Evolutionary conservation across 2,329 filamentous ascomycete genomes (phyloP), one percentile per base, ranked within the genome.

Genomic region (Chaetomiaceae sp.): DNA sequence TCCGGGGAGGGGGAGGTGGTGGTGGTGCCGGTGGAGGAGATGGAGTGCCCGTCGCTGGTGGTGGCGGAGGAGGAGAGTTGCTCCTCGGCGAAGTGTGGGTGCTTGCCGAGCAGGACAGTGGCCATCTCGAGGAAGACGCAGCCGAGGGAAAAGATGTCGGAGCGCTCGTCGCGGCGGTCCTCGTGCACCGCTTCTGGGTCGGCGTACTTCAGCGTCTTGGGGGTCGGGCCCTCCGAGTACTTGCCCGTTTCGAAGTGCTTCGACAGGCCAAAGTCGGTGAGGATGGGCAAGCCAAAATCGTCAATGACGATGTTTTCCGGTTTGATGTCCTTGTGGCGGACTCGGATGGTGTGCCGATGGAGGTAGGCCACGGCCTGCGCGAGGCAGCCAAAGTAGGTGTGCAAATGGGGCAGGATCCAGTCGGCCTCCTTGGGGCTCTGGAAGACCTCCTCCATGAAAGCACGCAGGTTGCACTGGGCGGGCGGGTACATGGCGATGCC

Each of bases 321-420:
- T 38, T 67, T 67, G 53, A 67, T 67, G 31, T 67, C 63, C 44
- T 64, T 65, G 51, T 67, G 65, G 0, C 64, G 56, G 27, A 66
- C 58, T 17, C 49, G 49, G 1, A 59, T 46, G 5, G 29, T 54
- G 6, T 55, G 53, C 9, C 52, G 47, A 45, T 64, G 63, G 5
- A 64, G 57, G 40, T 61, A 63, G 1, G 61, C 58, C 1, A 64
- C 63, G 2, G 63, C 63, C 25, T 64, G 63, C 8, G 59, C 47
- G 1, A 67, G 57, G 39, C 64, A 66, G 3, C 65, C 65, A 27
- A 67, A 67, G 38, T 63, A 67, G 0, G 49, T 56, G 49, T 64
- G 61, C 11, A 64, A 42, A 14, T 54, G 57, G 4, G 46, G 50
- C 9, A 60, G 7, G 37, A 58, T 55, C 55, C 56, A 60, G 7